Conservation (phyloP, 345 rosid species). For the Combretum micranthum region DNA sequence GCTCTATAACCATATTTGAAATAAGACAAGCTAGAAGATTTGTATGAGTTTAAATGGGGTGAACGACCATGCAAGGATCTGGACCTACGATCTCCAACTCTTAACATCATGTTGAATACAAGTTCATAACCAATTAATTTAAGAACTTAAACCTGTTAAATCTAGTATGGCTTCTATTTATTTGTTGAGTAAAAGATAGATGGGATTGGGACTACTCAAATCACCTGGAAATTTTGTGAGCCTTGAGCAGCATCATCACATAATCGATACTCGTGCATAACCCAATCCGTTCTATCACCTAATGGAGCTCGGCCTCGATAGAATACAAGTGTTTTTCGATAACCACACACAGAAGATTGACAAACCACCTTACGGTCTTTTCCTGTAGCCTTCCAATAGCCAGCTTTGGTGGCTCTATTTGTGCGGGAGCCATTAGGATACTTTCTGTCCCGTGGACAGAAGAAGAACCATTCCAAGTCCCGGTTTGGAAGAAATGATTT, state of each 20-base stretch:
- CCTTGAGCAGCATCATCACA: conserved; percentile 46
- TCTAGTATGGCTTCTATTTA: no score
- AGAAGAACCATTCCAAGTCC: conserved; percentile 94
- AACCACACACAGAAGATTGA: conserved; percentile 41
- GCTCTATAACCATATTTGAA: no score
- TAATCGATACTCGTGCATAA: conserved; percentile 86
- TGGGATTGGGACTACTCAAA: neutral
- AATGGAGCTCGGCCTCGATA: conserved; percentile 71
- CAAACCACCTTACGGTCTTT: conserved; percentile 69
- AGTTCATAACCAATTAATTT: no score
- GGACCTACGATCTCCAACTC: no score
- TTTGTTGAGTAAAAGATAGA: neutral
- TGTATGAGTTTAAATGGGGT: no score
- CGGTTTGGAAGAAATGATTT: conserved; percentile 71
- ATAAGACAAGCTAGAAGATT: no score
- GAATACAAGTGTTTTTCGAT: conserved; percentile 79
- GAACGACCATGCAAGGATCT: no score
- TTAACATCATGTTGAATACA: no score
- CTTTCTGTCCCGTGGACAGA: conserved; percentile 77
- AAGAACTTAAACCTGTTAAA: no score
- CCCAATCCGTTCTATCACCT: conserved; percentile 72
- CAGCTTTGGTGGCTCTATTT: conserved; percentile 81
- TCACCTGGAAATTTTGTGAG: conserved; percentile 49
- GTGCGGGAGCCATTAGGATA: conserved; percentile 77
- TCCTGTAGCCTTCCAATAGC: conserved; percentile 96